These are phyloP conservation scores for Ilyonectria destructans DNA, from an alignment of 2,329 filamentous ascomycete genomes.

Conservation along the genomic window DNA sequence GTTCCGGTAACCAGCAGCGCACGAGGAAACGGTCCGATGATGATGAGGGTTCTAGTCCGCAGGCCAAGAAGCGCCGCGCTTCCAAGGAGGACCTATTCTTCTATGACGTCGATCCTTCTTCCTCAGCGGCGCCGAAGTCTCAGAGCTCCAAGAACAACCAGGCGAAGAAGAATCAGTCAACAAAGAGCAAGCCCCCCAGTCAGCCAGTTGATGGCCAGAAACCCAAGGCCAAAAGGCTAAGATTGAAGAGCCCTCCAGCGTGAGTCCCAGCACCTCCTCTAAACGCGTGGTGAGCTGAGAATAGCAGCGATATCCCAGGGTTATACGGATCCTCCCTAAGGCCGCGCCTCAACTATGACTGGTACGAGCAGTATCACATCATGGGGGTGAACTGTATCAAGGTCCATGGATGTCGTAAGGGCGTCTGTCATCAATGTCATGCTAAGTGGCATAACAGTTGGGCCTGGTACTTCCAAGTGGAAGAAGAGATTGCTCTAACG, in stretches of 20 bases:
- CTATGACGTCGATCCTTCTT: neutral
- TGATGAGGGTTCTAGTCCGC: neutral
- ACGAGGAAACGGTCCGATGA: constrained; percentile 14
- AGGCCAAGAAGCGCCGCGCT: neutral
- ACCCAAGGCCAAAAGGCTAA: neutral
- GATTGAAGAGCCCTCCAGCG: neutral
- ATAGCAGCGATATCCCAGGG: constrained; percentile 38
- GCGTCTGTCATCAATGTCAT: constrained; percentile 41
- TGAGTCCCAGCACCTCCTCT: constrained; percentile 21
- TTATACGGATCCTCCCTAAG: constrained; percentile 34
- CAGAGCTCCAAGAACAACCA: neutral
- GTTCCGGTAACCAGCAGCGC: neutral
- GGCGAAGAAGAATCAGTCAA: neutral
- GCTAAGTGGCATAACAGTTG: constrained; percentile 41
- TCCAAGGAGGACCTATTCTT: neutral
- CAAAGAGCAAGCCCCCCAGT: neutral
- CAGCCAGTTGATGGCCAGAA: neutral
- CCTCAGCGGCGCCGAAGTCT: neutral
- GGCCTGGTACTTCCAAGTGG: constrained; percentile 33
- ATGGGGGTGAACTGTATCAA: constrained; percentile 37
- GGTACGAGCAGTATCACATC: constrained; percentile 44
- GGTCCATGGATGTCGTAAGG: constrained; percentile 39
- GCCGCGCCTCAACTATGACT: constrained; percentile 36
- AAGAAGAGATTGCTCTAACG: constrained; percentile 31
- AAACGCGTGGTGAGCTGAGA: constrained; percentile 21